A percentile compares a stretch with the other conserved stretches of the same genome.
These are phyloP conservation scores for Andrographis paniculata DNA, from an alignment of 305 asterid species.

Conservation along the genomic window DNA sequence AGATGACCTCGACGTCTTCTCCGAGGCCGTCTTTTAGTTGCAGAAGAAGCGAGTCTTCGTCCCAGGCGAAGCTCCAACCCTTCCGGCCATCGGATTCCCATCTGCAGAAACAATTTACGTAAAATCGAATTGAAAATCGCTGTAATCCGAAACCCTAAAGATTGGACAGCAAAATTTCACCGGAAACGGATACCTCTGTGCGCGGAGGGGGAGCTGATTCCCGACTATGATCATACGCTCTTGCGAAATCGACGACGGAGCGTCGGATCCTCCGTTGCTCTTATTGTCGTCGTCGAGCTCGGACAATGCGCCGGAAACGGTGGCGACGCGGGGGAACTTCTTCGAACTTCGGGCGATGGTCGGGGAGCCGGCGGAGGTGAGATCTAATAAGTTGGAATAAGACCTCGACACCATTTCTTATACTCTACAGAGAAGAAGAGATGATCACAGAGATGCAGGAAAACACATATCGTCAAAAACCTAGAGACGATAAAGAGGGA, in stretches of 20 bases:
- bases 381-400: constrained; percentile 75
- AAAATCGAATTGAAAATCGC: no score
- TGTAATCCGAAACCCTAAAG: no score
- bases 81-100: constrained; percentile 33
- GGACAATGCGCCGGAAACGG: constrained; percentile 62
- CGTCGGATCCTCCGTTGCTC: constrained; percentile 65
- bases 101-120: no score
- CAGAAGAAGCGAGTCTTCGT: constrained; percentile 72
- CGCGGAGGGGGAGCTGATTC: constrained; percentile 74
- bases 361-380: constrained; percentile 53
- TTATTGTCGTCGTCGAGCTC: constrained; percentile 71
- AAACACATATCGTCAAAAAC: no score
- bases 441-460: no score
- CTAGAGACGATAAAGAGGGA: background rate
- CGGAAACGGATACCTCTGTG: no score
- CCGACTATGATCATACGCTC: constrained; percentile 77
- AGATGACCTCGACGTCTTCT: constrained; percentile 71
- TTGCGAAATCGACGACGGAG: constrained; percentile 59
- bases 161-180: no score
- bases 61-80: constrained; percentile 77
- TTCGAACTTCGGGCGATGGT: constrained; percentile 45
- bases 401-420: constrained; percentile 49
- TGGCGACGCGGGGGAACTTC: constrained; percentile 60
- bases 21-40: constrained; percentile 86
- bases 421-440: no score